phyloP scores from a whole-genome alignment of 2,329 filamentous ascomycete species.

The Penicillium sp. region DNA sequence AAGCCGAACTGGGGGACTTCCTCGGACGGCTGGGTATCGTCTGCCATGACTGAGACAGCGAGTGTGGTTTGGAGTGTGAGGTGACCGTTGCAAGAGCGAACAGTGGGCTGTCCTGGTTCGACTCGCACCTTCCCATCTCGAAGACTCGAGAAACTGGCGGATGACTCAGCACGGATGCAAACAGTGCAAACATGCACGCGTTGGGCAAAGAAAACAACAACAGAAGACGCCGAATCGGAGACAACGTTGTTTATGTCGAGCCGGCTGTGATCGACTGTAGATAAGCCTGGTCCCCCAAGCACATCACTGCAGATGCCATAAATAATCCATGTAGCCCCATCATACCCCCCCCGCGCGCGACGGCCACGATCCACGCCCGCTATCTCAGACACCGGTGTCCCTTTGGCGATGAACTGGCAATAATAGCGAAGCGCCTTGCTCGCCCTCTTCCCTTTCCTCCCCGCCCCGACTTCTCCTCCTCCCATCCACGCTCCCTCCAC shows the following conservation, averaged over 20 bases:
- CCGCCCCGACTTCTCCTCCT: constrained; percentile 29
- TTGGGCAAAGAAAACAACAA: constrained; percentile 14
- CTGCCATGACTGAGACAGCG: constrained; percentile 31
- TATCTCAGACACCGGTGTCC: constrained; percentile 22
- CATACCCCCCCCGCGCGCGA: no score
- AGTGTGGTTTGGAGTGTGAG: no score
- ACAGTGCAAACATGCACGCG: constrained; percentile 15
- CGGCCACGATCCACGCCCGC: no score
- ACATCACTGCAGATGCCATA: no score
- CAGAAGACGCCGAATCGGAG: constrained; percentile 7
- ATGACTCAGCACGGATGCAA: constrained; percentile 15
- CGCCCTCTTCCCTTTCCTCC: constrained; percentile 19
- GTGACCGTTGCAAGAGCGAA: constrained; percentile 3
- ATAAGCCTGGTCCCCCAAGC: no score
- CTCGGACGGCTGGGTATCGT: constrained; percentile 24
- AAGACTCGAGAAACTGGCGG: constrained; percentile 3
- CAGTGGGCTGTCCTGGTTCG: background rate
- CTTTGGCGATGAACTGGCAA: no score
- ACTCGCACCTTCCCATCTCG: constrained; percentile 5
- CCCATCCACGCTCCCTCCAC: constrained; percentile 25
- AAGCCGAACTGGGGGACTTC: constrained; percentile 53
- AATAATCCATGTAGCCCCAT: no score
- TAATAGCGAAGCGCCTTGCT: constrained; percentile 11
- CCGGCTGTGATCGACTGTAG: background rate
- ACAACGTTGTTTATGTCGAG: background rate